A percentile compares a stretch with the other conserved stretches of the same genome.
Conservation (phyloP, 2,329 filamentous ascomycete genomes). For the Akanthomyces muscarius region DNA sequence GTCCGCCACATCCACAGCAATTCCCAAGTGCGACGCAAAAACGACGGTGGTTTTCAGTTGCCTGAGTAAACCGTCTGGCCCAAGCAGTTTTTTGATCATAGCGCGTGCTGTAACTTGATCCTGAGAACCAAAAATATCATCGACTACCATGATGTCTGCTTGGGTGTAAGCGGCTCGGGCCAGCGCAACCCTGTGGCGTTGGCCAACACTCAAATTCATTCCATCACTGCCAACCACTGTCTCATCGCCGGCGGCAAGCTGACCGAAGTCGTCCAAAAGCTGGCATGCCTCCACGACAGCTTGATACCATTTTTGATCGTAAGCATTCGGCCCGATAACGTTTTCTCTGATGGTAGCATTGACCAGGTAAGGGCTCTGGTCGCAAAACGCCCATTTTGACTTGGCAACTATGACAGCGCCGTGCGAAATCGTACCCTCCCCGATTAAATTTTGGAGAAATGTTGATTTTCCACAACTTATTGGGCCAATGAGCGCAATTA, state of each 20-base stretch:
- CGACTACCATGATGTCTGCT: neutral
- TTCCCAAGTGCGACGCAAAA: neutral
- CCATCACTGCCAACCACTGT: neutral
- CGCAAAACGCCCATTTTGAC: neutral
- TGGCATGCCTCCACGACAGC: neutral
- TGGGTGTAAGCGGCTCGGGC: neutral
- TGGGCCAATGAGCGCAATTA: neutral
- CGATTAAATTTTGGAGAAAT: neutral
- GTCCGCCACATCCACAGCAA: neutral
- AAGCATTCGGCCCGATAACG: neutral
- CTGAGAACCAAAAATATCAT: neutral
- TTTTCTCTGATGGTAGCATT: neutral
- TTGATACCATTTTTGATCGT: neutral
- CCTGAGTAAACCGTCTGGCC: neutral
- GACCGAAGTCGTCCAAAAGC: neutral
- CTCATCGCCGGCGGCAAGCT: neutral
- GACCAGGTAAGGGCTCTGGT: neutral
- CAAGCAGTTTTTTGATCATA: neutral
- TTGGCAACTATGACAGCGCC: neutral
- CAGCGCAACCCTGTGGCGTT: neutral
- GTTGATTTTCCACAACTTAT: neutral
- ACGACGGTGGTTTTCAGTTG: neutral
- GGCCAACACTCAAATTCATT: neutral
- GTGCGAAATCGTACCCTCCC: neutral
- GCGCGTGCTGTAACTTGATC: neutral